These are phyloP conservation scores for Trichophyton rubrum DNA, from an alignment of 2,329 filamentous ascomycete genomes.

Conservation along the genomic window DNA sequence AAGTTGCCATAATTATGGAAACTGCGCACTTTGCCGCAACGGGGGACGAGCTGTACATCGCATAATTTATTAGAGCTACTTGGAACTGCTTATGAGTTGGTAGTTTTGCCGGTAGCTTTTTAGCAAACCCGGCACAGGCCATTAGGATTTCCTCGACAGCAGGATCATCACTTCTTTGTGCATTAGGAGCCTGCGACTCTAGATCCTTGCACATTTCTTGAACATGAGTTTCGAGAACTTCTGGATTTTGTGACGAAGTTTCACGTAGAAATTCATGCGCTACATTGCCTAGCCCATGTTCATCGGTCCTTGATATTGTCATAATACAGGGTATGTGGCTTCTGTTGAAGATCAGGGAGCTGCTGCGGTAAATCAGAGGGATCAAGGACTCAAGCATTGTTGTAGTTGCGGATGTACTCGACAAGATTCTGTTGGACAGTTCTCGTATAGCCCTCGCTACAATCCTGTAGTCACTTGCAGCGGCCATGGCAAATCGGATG, in stretches of 20 bases:
- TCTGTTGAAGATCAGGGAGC: slow-evolving; percentile 80
- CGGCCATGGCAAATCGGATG: slow-evolving; percentile 69
- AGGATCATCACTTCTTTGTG: slow-evolving; percentile 53
- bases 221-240: slow-evolving; percentile 84
- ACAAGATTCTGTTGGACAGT: slow-evolving; percentile 66
- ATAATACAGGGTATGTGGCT: slow-evolving; percentile 88
- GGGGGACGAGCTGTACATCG: slow-evolving; percentile 66
- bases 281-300: slow-evolving; percentile 60
- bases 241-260: slow-evolving; percentile 78
- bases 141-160: slow-evolving; percentile 82
- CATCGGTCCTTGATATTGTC: slow-evolving; percentile 71
- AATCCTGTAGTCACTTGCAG: slow-evolving; percentile 82
- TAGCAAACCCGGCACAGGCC: slow-evolving; percentile 83
- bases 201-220: slow-evolving; percentile 82
- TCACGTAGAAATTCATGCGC: slow-evolving; percentile 86
- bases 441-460: slow-evolving; percentile 85
- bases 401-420: slow-evolving; percentile 41
- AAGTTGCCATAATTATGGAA: slow-evolving; percentile 69
- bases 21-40: slow-evolving; percentile 88
- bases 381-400: slow-evolving; percentile 65
- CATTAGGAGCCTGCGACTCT: slow-evolving; percentile 63
- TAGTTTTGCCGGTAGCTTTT: slow-evolving; percentile 72
- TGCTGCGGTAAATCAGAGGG: slow-evolving; percentile 70
- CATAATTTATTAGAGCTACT: slow-evolving; percentile 70
- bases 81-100: slow-evolving; percentile 68